Conservation (phyloP, 2,329 filamentous ascomycete genomes). For the Claviceps sp. region DNA sequence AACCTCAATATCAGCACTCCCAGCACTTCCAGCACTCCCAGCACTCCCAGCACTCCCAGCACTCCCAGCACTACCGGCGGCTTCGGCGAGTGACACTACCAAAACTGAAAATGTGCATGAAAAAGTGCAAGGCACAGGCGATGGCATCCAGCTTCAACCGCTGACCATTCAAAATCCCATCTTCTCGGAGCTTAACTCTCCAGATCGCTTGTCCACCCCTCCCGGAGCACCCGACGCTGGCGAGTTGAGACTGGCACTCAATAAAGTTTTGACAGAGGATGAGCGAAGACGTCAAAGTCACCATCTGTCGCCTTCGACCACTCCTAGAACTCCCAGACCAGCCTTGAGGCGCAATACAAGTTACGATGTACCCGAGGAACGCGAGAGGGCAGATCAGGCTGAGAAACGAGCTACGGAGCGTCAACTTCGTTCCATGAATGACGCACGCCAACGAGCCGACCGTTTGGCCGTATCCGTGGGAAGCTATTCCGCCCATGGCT, state of each 20-base stretch:
- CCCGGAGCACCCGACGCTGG: slow-evolving; percentile 24
- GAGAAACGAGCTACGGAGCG: slow-evolving; percentile 24
- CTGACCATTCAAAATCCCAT: not conserved
- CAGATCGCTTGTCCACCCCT: slow-evolving; percentile 13
- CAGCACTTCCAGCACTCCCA: not conserved
- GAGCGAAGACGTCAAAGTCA: slow-evolving; percentile 9
- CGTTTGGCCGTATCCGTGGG: slow-evolving; percentile 26
- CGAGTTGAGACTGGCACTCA: slow-evolving; percentile 25
- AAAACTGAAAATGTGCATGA: not conserved
- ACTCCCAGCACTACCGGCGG: not conserved
- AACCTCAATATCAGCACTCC: not conserved
- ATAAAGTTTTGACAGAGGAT: slow-evolving; percentile 23
- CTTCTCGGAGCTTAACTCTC: slow-evolving; percentile 1
- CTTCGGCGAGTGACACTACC: too few species aligned
- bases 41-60: not conserved
- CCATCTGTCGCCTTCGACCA: slow-evolving; percentile 2
- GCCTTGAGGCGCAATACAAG: slow-evolving; percentile 30
- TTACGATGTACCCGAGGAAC: slow-evolving; percentile 27
- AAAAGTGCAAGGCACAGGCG: not conserved
- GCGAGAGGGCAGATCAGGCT: slow-evolving; percentile 25
- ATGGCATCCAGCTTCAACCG: not conserved
- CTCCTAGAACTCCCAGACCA: slow-evolving; percentile 18
- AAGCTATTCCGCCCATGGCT: slow-evolving; percentile 23
- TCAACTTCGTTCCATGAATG: slow-evolving; percentile 25
- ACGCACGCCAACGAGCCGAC: slow-evolving; percentile 25